Percentiles rank a stretch among this genome's conserved stretches.
phyloP scores from a whole-genome alignment of 495 filamentous ascomycete species.

The Gamarada debralockiae region DNA sequence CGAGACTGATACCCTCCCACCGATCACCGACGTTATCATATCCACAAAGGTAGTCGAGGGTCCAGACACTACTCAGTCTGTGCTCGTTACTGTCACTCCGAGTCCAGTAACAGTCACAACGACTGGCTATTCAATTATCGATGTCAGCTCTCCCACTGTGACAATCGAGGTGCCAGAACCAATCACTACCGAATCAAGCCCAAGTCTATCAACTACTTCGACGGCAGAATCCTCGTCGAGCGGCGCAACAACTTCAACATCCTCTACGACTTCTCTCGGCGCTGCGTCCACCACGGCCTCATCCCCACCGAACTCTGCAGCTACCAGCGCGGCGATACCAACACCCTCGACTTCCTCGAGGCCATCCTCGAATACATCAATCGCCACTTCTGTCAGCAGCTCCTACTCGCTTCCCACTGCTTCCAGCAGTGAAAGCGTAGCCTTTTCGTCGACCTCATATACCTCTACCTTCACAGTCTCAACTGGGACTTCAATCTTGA shows the following conservation, averaged over 20 bases:
- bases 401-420: background rate
- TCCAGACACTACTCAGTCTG: slow-evolving; percentile 12
- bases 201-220: background rate
- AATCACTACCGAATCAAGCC: background rate
- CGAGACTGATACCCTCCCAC: slow-evolving; percentile 14
- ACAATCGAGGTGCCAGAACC: slow-evolving; percentile 1
- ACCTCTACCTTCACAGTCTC: background rate
- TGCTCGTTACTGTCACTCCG: slow-evolving; percentile 15
- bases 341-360: background rate
- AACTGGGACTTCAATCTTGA: background rate
- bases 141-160: slow-evolving; percentile 12
- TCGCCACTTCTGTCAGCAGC: background rate
- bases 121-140: slow-evolving; percentile 18
- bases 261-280: background rate
- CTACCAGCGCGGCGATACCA: background rate
- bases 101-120: slow-evolving; percentile 12
- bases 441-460: background rate
- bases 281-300: background rate
- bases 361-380: background rate
- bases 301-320: background rate
- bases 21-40: slow-evolving; percentile 7
- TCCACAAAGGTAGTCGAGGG: slow-evolving; percentile 10
- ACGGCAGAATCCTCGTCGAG: background rate
- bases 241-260: slow-evolving; percentile 1
- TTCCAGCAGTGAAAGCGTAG: background rate